Percentiles rank a stretch among this genome's conserved stretches.
phyloP scores from a whole-genome alignment of 2,329 filamentous ascomycete species.

The Cytospora leucostoma region DNA sequence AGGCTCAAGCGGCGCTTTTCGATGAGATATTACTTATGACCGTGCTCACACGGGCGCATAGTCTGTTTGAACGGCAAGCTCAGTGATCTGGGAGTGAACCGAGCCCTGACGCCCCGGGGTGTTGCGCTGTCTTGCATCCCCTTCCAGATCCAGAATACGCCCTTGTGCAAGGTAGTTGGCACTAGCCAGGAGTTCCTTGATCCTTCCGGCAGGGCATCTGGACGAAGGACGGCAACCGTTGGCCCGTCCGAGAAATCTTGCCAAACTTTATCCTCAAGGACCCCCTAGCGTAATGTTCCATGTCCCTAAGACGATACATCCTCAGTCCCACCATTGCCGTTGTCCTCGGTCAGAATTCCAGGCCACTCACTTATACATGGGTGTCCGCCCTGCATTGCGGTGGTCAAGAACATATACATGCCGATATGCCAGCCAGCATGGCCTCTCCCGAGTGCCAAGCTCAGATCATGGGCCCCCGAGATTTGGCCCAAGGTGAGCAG shows the following conservation, averaged over 20 bases:
- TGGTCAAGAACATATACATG: constrained; percentile 1
- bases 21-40: constrained; percentile 4
- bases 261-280: constrained; percentile 28
- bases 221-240: constrained; percentile 24
- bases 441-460: constrained; percentile 6
- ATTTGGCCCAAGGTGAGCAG: constrained; percentile 8
- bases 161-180: constrained; percentile 23
- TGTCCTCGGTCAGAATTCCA: constrained; percentile 26
- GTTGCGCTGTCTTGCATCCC: constrained; percentile 24
- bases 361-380: constrained; percentile 1
- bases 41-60: not conserved
- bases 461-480: constrained; percentile 2
- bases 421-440: constrained; percentile 16
- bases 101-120: constrained; percentile 4
- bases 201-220: constrained; percentile 27
- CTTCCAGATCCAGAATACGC: constrained; percentile 22
- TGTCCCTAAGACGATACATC: constrained; percentile 16
- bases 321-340: constrained; percentile 20
- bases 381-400: constrained; percentile 6
- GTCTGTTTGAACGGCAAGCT: constrained; percentile 15
- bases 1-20: not conserved
- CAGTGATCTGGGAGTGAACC: constrained; percentile 12
- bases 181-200: constrained; percentile 29
- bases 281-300: constrained; percentile 22
- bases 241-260: constrained; percentile 26